A percentile compares a stretch with the other conserved stretches of the same genome.
Evolutionary conservation across 805 yeast species (phyloP).

Genomic region (Diddensiella caesifluorescens): DNA sequence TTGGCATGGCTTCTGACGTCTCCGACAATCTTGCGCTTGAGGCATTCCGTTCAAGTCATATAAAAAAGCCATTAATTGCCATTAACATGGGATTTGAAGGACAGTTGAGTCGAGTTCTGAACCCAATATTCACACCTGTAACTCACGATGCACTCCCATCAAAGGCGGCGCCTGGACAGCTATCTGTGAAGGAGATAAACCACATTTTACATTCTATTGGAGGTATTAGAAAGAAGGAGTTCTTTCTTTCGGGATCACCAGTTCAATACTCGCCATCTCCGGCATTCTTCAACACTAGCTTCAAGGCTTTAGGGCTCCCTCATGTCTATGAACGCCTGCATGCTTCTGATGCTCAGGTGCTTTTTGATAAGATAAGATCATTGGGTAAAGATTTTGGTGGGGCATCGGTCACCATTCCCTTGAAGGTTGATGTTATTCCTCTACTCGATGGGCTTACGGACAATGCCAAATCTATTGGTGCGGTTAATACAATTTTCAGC

Average conservation of each 20-base stretch:
- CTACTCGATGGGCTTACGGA: conserved; percentile 59
- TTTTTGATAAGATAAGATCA: conserved; percentile 46
- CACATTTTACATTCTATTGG: conserved; percentile 54
- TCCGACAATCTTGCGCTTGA: conserved; percentile 70
- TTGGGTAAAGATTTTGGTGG: conserved; percentile 67
- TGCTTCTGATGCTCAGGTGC: conserved; percentile 55
- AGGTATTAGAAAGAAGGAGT: conserved; percentile 50
- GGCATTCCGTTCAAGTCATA: conserved; percentile 55
- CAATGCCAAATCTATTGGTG: conserved; percentile 83
- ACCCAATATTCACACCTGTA: conserved; percentile 74
- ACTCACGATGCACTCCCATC: conserved; percentile 64
- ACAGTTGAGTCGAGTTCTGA: conserved; percentile 71
- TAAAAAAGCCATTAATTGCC: conserved; percentile 64
- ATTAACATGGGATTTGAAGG: conserved; percentile 78
- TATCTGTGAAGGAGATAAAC: conserved; percentile 63
- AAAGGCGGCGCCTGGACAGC: conserved; percentile 77
- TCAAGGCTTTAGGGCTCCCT: conserved; percentile 69
- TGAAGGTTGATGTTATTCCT: conserved; percentile 74
- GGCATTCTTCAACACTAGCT: conserved; percentile 74
- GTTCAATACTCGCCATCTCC: conserved; percentile 88
- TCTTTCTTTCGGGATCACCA: conserved; percentile 77
- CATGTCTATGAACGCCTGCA: conserved; percentile 64
- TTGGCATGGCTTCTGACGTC: conserved; percentile 63
- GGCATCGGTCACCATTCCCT: conserved; percentile 91
- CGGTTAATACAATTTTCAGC: conserved; percentile 82